Base-by-base conservation (phyloP, 306 rosid genomes). In the Mucuna pruriens region DNA sequence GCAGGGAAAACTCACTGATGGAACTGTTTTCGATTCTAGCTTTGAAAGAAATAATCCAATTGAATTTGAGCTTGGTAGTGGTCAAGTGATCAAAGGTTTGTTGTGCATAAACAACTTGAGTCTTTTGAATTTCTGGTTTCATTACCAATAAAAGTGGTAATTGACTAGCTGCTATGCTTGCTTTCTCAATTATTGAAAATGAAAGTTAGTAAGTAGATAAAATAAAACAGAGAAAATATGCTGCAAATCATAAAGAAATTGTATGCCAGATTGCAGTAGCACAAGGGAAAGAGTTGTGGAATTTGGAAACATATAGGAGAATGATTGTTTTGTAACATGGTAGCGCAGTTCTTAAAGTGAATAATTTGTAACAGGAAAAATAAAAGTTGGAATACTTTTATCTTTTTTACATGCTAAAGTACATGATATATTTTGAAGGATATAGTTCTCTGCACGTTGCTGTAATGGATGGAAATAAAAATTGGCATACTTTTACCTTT, bases 1-100 rank as follows among this genome's bases (percentile, higher is more conserved):
- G 79, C 90, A 96, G 99, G 99, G 99, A 63, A 96, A 89, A 84
- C 97, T 96, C 86, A 90, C 97, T 0, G 99, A 96, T 83, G 98
- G 99, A 78, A 96, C 99, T 66, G 99, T 93, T 44, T 96, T 96
- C 36, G 98, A 96, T 83, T 96, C 99, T 39, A 96, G 99, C 84
- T 93, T 87, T 70, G 97, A 96, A 76, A 87, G 99, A 77, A 86
- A 90, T 67, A 92, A 77, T 73, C 99, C 99, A 72, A 92, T 96
- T 84, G 89, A 86, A 52, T 96, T 96, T 87, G 93, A 90, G 89
- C 98, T 96, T 75, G 99, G 99, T 45, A 34, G 69, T 55, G 99
- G 99, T 81, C 98, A 96, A 86, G 99, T 96, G 68, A 96, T 96
- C 85, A 93, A 93, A 90, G 99, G 99, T 96, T 38, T 45, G 87